These are phyloP conservation scores for Glebionis coronaria DNA, from an alignment of 129 eudicot species.

Conservation along the genomic window DNA sequence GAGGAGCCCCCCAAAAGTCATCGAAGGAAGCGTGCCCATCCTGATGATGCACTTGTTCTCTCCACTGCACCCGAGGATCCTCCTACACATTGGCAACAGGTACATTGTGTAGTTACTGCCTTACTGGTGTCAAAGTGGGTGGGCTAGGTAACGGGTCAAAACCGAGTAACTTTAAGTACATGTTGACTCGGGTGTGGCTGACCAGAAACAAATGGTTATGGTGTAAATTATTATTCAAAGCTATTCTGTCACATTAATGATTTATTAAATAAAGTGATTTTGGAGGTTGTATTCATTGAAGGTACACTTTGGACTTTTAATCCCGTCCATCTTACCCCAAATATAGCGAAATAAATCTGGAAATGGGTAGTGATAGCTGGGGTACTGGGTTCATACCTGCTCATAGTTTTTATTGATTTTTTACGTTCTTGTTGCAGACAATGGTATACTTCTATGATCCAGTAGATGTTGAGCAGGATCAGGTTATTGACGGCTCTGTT, in stretches of 20 bases:
- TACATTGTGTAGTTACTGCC: constrained; percentile 16
- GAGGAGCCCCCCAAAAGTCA: constrained; percentile 37
- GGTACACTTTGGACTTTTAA: no score
- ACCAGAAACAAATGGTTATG: not conserved
- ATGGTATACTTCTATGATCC: constrained; percentile 86
- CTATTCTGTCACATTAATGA: no score
- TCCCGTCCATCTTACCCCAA: no score
- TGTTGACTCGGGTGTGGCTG: not conserved
- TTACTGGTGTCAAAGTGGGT: not conserved
- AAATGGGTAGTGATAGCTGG: no score
- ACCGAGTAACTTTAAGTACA: not conserved
- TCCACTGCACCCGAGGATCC: constrained; percentile 99
- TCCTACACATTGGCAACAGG: constrained; percentile 99
- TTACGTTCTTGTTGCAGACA: constrained; percentile 41
- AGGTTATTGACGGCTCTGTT: constrained; percentile 76
- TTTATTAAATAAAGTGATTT: no score
- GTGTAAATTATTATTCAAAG: no score
- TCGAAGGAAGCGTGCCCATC: constrained; percentile 78
- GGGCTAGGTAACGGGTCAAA: not conserved
- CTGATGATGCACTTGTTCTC: constrained; percentile 71
- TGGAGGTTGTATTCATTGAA: no score
- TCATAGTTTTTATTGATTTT: not conserved
- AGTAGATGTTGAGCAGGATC: constrained; percentile 92
- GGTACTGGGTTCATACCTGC: not conserved
- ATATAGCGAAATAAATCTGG: no score